Percentiles rank a stretch among this genome's conserved stretches.
Evolutionary conservation across 1,284 basidiomycete genomes (phyloP).

Genomic region (Ustilago shanxiensis): DNA sequence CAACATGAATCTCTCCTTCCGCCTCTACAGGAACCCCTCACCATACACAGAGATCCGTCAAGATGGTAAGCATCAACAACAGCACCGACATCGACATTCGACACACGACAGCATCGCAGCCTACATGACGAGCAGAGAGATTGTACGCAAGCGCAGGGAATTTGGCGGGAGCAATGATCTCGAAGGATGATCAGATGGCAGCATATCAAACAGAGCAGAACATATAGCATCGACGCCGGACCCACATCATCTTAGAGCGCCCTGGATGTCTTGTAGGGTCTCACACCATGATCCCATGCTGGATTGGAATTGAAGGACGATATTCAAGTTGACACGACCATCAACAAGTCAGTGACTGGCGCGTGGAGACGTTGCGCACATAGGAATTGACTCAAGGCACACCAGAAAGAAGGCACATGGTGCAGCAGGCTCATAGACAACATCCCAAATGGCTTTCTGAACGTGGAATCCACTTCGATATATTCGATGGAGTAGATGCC

Average conservation of each 20-base stretch:
- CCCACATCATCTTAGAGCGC: background rate
- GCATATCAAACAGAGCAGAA: background rate
- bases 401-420: too few relatives aligned
- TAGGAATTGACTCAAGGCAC: too few relatives aligned
- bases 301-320: too few relatives aligned
- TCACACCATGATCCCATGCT: too few relatives aligned
- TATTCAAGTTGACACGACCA: too few relatives aligned
- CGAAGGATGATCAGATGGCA: background rate
- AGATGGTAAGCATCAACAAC: slow-evolving; percentile 56
- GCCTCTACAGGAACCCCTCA: slow-evolving; percentile 51
- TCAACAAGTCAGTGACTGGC: too few relatives aligned
- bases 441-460: too few relatives aligned
- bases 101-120: background rate
- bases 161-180: background rate
- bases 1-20: slow-evolving; percentile 38
- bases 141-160: background rate
- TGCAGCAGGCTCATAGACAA: too few relatives aligned
- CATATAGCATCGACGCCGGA: background rate
- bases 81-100: slow-evolving; percentile 12
- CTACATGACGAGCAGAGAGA: background rate
- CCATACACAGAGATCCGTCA: slow-evolving; percentile 55
- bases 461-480: too few relatives aligned
- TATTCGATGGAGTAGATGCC: too few relatives aligned
- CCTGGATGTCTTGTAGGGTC: background rate
- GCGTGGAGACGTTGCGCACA: too few relatives aligned